Percentiles rank a stretch among this genome's conserved stretches.
Evolutionary conservation across 352 stramenopile genomes (phyloP).

Genomic region (Saprolegnia parasitica): DNA sequence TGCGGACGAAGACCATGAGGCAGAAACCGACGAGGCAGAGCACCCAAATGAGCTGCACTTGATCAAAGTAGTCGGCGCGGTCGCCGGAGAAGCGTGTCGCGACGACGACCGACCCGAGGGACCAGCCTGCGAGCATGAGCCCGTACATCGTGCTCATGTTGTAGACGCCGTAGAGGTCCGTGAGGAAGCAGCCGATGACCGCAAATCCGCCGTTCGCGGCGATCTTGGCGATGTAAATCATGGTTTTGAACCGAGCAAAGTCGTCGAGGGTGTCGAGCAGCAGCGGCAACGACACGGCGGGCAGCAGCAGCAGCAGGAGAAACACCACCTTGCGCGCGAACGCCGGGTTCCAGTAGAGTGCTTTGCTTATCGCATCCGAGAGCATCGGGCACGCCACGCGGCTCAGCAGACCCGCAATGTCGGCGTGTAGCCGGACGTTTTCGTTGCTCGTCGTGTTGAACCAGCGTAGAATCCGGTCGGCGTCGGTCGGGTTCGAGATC

Average conservation of each 20-base stretch:
- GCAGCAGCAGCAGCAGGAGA: neutral
- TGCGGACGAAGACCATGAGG: slow-evolving; percentile 19
- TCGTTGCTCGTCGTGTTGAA: slow-evolving; percentile 7
- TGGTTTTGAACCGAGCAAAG: neutral
- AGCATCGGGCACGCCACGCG: neutral
- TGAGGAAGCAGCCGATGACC: slow-evolving; percentile 21
- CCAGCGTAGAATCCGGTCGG: neutral
- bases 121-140: slow-evolving; percentile 7
- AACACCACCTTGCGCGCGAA: slow-evolving; percentile 22
- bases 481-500: neutral
- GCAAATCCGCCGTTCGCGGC: slow-evolving; percentile 2
- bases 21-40: neutral
- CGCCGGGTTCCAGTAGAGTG: slow-evolving; percentile 19
- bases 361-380: slow-evolving; percentile 9
- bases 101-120: neutral
- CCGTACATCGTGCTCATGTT: slow-evolving; percentile 31
- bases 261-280: neutral
- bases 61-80: neutral
- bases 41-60: neutral
- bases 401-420: neutral
- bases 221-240: slow-evolving; percentile 1
- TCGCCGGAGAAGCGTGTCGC: neutral
- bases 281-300: neutral
- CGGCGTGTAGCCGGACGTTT: neutral
- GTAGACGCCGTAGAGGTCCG: slow-evolving; percentile 33